A percentile compares a stretch with the other conserved stretches of the same genome.
Conservation (phyloP, 805 yeast species). For the Candida ovalis region DNA sequence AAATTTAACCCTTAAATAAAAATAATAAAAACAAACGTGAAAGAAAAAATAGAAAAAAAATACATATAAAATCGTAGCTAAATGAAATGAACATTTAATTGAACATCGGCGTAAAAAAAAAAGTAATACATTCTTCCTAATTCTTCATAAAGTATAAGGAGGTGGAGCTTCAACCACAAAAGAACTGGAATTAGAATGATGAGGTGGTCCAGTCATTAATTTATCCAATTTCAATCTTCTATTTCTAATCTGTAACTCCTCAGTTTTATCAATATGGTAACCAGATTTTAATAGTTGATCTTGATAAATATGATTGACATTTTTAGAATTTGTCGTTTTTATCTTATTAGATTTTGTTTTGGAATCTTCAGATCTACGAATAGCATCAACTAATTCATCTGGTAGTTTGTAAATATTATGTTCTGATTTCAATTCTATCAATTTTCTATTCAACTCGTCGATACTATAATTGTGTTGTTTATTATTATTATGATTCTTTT, state of each 20-base stretch:
- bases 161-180: conserved; percentile 20
- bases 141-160: conserved; percentile 24
- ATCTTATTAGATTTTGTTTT: neutral
- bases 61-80: neutral
- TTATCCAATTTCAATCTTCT: conserved; percentile 26
- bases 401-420: conserved; percentile 2
- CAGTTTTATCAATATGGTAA: conserved; percentile 25
- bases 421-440: neutral
- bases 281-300: neutral
- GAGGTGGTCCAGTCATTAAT: conserved; percentile 16
- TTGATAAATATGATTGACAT: neutral
- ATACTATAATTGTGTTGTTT: neutral
- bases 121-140: too few species aligned
- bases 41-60: neutral
- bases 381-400: conserved; percentile 1
- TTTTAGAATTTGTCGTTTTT: neutral
- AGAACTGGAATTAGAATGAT: conserved; percentile 3
- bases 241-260: conserved; percentile 22
- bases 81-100: too few species aligned
- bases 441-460: neutral
- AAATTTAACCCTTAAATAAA: neutral
- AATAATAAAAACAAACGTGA: too few species aligned
- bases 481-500: too few species aligned
- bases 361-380: neutral
- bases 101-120: too few species aligned